These are phyloP conservation scores for Plasmodium malariae DNA, from an alignment of 169 alveolate genomes.

Conservation along the genomic window DNA sequence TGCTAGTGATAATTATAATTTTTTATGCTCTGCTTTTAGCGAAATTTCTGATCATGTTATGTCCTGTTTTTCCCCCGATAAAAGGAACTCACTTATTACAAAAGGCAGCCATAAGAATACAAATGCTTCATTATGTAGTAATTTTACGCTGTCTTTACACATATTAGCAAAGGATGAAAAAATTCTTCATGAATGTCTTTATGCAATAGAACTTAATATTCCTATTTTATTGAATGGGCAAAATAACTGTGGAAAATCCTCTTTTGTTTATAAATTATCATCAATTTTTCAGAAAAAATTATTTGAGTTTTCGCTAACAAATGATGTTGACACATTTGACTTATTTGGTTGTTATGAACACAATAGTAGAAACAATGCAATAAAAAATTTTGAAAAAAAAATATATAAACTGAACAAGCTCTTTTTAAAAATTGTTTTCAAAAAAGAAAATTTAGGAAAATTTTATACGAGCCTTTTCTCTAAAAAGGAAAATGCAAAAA, in stretches of 20 bases:
- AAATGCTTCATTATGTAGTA: neutral
- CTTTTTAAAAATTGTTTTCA: conserved; percentile 22
- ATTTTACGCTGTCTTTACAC: conserved; percentile 15
- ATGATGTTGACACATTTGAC: conserved; percentile 87
- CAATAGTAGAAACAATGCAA: conserved; percentile 59
- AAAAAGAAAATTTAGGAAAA: neutral
- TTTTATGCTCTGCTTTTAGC: neutral
- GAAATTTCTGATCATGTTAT: neutral
- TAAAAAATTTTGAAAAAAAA: conserved; percentile 40
- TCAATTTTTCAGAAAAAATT: conserved; percentile 57
- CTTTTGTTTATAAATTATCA: conserved; percentile 76
- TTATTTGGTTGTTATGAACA: conserved; percentile 89
- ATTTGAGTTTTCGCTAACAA: conserved; percentile 82
- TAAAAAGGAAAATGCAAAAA: conserved; percentile 3
- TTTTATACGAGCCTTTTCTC: conserved; percentile 21
- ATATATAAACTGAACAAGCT: conserved; percentile 52
- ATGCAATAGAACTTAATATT: conserved; percentile 56
- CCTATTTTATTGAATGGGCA: conserved; percentile 83
- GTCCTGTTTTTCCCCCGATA: neutral
- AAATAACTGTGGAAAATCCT: conserved; percentile 78
- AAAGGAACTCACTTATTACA: neutral
- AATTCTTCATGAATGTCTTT: conserved; percentile 24
- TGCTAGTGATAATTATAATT: neutral
- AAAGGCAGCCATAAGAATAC: neutral
- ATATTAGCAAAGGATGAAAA: conserved; percentile 64